Percentiles rank a stretch among this genome's conserved stretches.
Conservation (phyloP, 2,329 filamentous ascomycete genomes). For the Penicillium fuscoglaucum region DNA sequence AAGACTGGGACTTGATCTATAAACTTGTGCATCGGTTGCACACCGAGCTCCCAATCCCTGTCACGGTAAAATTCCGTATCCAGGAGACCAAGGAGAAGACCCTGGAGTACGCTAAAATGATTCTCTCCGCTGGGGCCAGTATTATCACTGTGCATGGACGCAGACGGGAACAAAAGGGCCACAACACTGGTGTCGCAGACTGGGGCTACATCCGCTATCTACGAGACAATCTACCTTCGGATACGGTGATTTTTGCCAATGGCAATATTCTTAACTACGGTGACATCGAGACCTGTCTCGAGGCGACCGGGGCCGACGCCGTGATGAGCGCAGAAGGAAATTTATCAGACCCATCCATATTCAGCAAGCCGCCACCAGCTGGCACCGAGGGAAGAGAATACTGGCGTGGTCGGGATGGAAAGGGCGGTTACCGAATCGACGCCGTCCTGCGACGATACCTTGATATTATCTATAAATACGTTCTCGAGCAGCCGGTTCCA, state of each 20-base stretch:
- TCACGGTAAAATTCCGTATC: slow-evolving; percentile 93
- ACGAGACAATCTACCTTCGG: slow-evolving; percentile 75
- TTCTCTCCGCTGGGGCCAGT: slow-evolving; percentile 83
- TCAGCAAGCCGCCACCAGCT: slow-evolving; percentile 64
- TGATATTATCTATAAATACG: slow-evolving; percentile 82
- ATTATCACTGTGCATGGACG: slow-evolving; percentile 92
- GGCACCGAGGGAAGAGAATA: slow-evolving; percentile 75
- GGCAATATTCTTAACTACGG: slow-evolving; percentile 83
- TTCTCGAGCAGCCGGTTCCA: slow-evolving; percentile 65
- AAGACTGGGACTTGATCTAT: slow-evolving; percentile 82
- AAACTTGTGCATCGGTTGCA: slow-evolving; percentile 83
- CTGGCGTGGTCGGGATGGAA: slow-evolving; percentile 77
- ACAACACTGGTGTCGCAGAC: slow-evolving; percentile 89
- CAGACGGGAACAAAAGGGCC: slow-evolving; percentile 87
- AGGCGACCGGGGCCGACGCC: slow-evolving; percentile 82
- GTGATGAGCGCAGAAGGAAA: slow-evolving; percentile 98
- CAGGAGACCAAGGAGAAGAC: slow-evolving; percentile 84
- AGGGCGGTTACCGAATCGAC: slow-evolving; percentile 84
- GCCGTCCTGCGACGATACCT: slow-evolving; percentile 84
- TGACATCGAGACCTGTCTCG: slow-evolving; percentile 75
- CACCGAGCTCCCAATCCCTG: slow-evolving; percentile 72
- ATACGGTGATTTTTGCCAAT: slow-evolving; percentile 95
- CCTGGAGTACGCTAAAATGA: slow-evolving; percentile 82
- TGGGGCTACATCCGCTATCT: slow-evolving; percentile 84
- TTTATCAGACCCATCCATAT: slow-evolving; percentile 86